Base-by-base conservation (phyloP, 768 basidiomycete genomes). In the Hygrophorus russula region DNA sequence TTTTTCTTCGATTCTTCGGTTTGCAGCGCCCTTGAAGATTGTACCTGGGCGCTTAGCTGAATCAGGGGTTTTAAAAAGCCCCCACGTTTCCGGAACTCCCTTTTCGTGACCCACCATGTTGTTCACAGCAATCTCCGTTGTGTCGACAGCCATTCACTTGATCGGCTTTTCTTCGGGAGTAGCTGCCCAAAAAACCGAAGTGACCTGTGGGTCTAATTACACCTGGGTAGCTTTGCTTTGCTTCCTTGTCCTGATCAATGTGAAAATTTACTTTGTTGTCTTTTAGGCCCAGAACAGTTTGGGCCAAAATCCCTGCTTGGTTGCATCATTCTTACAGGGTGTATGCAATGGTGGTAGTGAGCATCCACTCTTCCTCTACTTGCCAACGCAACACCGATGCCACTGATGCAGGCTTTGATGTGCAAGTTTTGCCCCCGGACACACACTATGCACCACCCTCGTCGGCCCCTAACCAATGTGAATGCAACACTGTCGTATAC, bases 401-500 rank as follows among this genome's bases (percentile, higher is more conserved):
- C 40, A 42, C 45, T 5, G 39, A 5, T 31, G 27, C 20, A 66
- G 64, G 54, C 30, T 64, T 59, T 32, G 42, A 51, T 27, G 39
- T 67, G 9, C 34, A 32, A 5, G 1, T 55, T 19, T 51, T 66
- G 29, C 54, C 57, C 9, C 0, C 3, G 0, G 30, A 35, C 24
- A 39, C 39, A 20, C 45, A 51, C 29, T 51, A 46, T 36, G 45
- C 13, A 41, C 41, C 34, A 38, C 41, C 30, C 24, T 41, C 18
- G 32, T 34, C 18, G 31, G n/a, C n/a, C n/a, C n/a, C n/a, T n/a
- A 43, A 63, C 65, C 14, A 53, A 4, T 79, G 78, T 47, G 65
- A 70, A 49, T 80, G 78, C 51, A 79, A 64, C 52, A 68, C 74
- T 5, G 70, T 78, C 20, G 66, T 68, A 3, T 80, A 79, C 49